Evolutionary conservation across 2,329 filamentous ascomycete species (phyloP), one percentile per base, ranked within the genome.

Genomic region (Escovopsis sp.): DNA sequence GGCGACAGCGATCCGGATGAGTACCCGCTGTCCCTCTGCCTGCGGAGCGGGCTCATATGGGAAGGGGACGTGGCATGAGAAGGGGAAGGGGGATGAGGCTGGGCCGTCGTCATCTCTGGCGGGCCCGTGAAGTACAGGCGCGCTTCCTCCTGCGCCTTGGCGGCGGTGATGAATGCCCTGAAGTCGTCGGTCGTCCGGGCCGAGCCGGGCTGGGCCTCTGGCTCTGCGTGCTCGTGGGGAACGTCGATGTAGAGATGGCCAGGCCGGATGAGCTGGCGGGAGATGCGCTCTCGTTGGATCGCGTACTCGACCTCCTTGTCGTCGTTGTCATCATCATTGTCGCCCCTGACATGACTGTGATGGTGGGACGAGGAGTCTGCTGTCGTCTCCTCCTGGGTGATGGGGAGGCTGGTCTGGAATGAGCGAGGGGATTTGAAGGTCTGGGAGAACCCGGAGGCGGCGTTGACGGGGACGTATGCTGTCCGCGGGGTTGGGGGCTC

Each of bases 101-200:
- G 26, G 23, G 23, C 23, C 23, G 23, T 23, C 23, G 23, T 23
- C 23, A 23, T 4, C 23, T 23, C 23, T 18, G 43, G n/a, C 12
- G 34, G n/a, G 7, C 34, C 34, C 34, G 18, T 23, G 35, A 37
- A 19, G 18, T 19, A 18, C 35, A 37, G n/a, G 32, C 38, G 44
- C 18, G 28, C 28, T 4, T 44, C 44, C 33, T 48, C 46, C 11
- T 43, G 39, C 7, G 40, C 45, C 10, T 49, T 36, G 4, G 48
- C 48, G 12, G 49, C 47, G 19, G 46, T 45, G 12, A 53, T 43
- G 41, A 55, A 55, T 10, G 47, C 38, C 6, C 44, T 41, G 36
- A 49, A 56, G 45, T 56, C 54, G 4, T 23, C 23, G 23, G 23
- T 6, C 23, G 6, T 23, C 23, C 23, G 23, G 23, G 23, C 23